Evolutionary conservation across 2,329 filamentous ascomycete genomes (phyloP), one percentile per base, ranked within the genome.

Genomic region (Aspergillus jensenii): DNA sequence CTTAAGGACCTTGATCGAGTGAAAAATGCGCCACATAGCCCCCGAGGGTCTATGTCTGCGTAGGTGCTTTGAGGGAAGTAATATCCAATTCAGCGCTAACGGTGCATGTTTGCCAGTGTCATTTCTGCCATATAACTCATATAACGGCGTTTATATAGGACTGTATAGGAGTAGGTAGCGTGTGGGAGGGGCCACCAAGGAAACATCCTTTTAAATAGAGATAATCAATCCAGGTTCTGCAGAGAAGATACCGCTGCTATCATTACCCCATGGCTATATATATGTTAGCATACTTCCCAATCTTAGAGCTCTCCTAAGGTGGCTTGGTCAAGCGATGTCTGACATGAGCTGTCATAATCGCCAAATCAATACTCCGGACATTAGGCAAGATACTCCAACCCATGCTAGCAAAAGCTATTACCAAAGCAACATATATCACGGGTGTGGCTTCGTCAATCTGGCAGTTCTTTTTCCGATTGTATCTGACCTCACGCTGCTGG

Each of bases 1-100:
- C 50, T 65, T 21, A 59, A 61, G n/a, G 59, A 62, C 37, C 23
- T 65, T 4, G 63, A 65, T 3, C 48, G 59, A 19, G 63, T 64
- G 14, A 64, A 64, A 25, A 65, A 62, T 31, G 57, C 57, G 7
- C 21, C 48, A 1, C 59, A 57, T 9, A 63, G 61, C 27, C 61
- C 59, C 14, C 37, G 43, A 2, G n/a, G 47, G 17, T 58, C 58
- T 6, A 19, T 53, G 4, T 37, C 51, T 43, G 43, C 15, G 7
- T 52, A 31, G 50, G 4, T 4, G 11, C 5, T 41, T n/a, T 41
- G 8, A n/a, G 7, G 2, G n/a, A 9, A 11, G 19, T 3, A 9
- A 12, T 43, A 21, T 43, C 19, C 3, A 21, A 21, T 17, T 37
- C 2, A 37, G 15, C 6, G 12, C 35, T n/a, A 37, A n/a, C 14